Evolutionary conservation across 495 filamentous ascomycete species (phyloP).

Genomic region (Choiromyces venosus): DNA sequence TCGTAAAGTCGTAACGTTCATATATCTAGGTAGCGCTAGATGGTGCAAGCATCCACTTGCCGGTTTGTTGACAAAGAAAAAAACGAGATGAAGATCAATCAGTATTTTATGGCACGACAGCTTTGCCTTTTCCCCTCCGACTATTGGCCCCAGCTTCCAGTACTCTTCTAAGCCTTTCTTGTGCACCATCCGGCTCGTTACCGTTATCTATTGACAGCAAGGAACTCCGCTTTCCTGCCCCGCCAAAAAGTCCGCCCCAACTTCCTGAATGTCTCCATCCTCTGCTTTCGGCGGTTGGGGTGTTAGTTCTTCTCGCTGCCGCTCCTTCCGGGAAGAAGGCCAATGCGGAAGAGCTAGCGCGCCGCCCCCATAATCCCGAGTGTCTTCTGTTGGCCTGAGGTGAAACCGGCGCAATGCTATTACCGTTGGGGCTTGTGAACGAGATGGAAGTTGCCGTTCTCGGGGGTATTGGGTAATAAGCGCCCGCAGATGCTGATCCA

Average conservation of each 20-base stretch:
- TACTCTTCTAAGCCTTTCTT: constrained; percentile 1
- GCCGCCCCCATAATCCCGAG: constrained; percentile 24
- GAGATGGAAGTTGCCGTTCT: constrained; percentile 35
- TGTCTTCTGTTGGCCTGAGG: constrained; percentile 11
- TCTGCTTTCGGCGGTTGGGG: constrained; percentile 8
- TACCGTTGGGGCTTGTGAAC: constrained; percentile 23
- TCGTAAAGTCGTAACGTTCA: neutral
- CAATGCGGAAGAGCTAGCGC: constrained; percentile 23
- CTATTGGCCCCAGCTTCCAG: neutral
- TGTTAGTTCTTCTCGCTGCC: constrained; percentile 2
- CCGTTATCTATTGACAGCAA: neutral
- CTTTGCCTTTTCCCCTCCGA: neutral
- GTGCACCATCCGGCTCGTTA: neutral
- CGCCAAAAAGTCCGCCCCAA: constrained; percentile 36
- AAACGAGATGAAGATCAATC: neutral
- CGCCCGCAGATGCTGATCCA: constrained; percentile 20
- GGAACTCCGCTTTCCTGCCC: neutral
- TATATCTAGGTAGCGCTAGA: neutral
- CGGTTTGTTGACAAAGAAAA: neutral
- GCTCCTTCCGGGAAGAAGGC: constrained; percentile 20
- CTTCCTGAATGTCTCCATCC: constrained; percentile 20
- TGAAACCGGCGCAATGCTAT: constrained; percentile 11
- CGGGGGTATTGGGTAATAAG: constrained; percentile 36
- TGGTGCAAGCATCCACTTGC: neutral
- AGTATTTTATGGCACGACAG: neutral